Conservation (phyloP, 495 filamentous ascomycete genomes). For the Aspergillus sclerotioniger region DNA sequence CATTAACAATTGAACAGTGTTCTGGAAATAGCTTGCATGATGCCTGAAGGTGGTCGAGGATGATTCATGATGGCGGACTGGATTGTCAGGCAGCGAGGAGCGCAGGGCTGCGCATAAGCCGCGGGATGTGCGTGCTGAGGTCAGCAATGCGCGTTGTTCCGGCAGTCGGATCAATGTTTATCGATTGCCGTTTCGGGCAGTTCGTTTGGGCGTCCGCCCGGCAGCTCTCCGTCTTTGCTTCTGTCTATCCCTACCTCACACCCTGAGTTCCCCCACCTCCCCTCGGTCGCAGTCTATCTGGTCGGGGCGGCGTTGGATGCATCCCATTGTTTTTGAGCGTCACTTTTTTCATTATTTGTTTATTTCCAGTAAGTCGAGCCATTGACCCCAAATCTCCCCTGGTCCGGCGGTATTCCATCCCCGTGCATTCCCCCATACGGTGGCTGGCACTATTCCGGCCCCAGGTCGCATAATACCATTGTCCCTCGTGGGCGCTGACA, state of each 20-base stretch:
- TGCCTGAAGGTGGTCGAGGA: neutral
- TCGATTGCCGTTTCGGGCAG: conserved; percentile 43
- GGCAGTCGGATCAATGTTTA: conserved; percentile 38
- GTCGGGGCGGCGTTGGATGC: conserved; percentile 34
- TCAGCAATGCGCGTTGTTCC: conserved; percentile 29
- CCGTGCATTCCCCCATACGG: neutral
- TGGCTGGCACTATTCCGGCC: neutral
- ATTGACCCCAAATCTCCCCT: neutral
- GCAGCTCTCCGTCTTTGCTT: conserved; percentile 9
- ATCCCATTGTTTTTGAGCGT: conserved; percentile 30
- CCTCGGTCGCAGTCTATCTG: conserved; percentile 15
- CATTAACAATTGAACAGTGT: neutral
- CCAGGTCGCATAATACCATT: neutral
- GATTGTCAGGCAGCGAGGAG: conserved; percentile 13
- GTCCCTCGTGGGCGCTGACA: neutral
- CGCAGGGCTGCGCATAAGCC: conserved; percentile 7
- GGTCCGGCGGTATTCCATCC: neutral
- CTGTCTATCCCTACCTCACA: conserved; percentile 14
- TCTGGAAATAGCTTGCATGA: neutral
- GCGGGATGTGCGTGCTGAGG: conserved; percentile 22
- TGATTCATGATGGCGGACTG: conserved; percentile 5
- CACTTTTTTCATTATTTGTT: conserved; percentile 24
- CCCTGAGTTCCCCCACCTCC: conserved; percentile 18
- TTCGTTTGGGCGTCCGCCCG: conserved; percentile 30
- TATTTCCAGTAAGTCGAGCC: conserved; percentile 18